Evolutionary conservation across 2,329 filamentous ascomycete genomes (phyloP), one percentile per base, ranked within the genome.

Genomic region (Podosphaera aphanis): DNA sequence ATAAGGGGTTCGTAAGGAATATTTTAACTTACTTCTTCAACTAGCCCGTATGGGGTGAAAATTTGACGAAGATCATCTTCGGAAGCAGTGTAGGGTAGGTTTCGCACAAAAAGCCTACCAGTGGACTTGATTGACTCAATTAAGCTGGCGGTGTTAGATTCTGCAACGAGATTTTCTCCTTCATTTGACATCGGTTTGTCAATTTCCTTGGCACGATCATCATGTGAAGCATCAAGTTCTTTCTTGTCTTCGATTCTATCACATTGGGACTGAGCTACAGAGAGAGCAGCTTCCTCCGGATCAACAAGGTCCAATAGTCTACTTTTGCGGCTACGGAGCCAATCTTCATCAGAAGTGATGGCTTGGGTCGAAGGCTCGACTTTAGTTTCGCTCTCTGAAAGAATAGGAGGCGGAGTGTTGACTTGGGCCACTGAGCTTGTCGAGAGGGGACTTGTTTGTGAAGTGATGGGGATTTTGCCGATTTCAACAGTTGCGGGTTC

Each of bases 291-390:
- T 38, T 60, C 58, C 45, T 57, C 53, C 13, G 57, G 58, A 55
- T 93, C 83, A 46, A 86, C 68, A 23, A 95, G 66, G 59, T 88
- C 90, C 44, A 94, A 68, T 43, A 93, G 66, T 55, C 88, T 74
- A 62, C 79, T 94, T 13, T 86, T 95, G 53, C 82, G 76, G 50
- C 82, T 88, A 48, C 88, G 77, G 53, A 94, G 68, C 90, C 90
- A 98, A 61, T 95, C 86, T 49, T 79, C 76, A 19, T 77, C 67
- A 25, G 39, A 29, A 29, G 25, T 29, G 1, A 11, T 11, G 5
- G 25, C 25, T 6, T 6, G 25, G 5, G 25, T 29, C 6, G 25
- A 29, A 44, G 66, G 64, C 40, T 63, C 59, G 27, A 46, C 47
- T 8, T 44, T 43, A 35, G 49, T 56, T 19, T 20, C 45, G 25